These are phyloP conservation scores for Clonostachys chloroleuca DNA, from an alignment of 2,329 filamentous ascomycete genomes.

Conservation along the genomic window DNA sequence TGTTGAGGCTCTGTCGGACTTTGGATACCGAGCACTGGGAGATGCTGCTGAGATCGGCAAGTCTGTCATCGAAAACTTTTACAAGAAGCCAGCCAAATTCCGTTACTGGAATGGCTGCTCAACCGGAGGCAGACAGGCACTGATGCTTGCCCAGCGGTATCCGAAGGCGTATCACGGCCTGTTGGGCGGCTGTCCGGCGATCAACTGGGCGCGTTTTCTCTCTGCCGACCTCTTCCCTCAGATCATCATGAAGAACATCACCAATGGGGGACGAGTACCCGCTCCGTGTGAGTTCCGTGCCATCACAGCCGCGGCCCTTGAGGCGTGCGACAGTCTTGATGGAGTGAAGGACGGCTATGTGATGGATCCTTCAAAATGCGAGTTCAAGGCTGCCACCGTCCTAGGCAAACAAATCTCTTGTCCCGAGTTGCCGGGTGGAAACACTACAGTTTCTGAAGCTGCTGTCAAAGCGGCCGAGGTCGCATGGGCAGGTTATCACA, in stretches of 20 bases:
- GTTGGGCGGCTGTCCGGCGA: not conserved
- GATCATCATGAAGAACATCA: conserved; percentile 5
- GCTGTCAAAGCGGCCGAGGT: not conserved
- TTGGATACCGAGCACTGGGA: not conserved
- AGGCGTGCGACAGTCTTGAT: conserved; percentile 1
- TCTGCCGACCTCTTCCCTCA: conserved; percentile 25
- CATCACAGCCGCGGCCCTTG: not conserved
- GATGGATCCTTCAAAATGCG: not conserved
- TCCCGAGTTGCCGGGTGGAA: not conserved
- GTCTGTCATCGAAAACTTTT: conserved; percentile 31
- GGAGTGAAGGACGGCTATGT: conserved; percentile 1
- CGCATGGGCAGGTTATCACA: not conserved
- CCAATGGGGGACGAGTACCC: conserved; percentile 5
- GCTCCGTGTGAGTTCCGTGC: conserved; percentile 2
- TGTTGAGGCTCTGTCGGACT: not conserved
- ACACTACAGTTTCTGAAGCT: not conserved
- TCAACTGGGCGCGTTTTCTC: not conserved
- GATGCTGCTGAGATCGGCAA: conserved; percentile 23
- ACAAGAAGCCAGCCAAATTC: conserved; percentile 24
- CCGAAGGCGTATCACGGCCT: conserved; percentile 47
- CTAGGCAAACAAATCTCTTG: not conserved
- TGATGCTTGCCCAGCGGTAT: conserved; percentile 38
- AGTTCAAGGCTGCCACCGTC: not conserved
- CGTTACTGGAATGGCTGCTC: conserved; percentile 46
- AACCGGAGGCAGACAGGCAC: conserved; percentile 45